Evolutionary conservation across 352 stramenopile species (phyloP).

Genomic region (Phytophthora europaea): DNA sequence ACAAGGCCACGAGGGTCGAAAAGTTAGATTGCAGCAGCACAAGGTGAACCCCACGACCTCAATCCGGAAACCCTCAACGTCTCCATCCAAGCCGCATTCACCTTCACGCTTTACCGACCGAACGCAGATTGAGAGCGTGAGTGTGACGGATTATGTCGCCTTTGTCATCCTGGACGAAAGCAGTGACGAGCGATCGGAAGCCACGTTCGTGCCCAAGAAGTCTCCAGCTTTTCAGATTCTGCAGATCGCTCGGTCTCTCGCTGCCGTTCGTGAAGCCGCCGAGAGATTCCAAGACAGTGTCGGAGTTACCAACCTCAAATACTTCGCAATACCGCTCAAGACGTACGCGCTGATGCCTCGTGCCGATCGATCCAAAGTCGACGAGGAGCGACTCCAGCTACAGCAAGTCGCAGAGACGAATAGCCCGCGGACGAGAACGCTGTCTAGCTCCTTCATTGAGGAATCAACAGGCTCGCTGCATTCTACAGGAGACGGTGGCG

Average conservation of each 20-base stretch:
- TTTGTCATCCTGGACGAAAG: conserved; percentile 30
- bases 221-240: conserved; percentile 49
- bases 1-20: conserved; percentile 9
- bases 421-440: not conserved
- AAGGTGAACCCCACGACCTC: conserved; percentile 5
- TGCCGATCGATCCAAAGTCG: conserved; percentile 19
- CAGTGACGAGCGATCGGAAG: conserved; percentile 9
- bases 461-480: conserved; percentile 22
- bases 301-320: conserved; percentile 9
- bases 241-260: conserved; percentile 10
- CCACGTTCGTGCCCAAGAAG: not conserved
- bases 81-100: conserved; percentile 5
- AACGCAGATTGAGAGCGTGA: conserved; percentile 19
- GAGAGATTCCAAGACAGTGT: conserved; percentile 7
- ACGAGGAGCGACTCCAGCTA: conserved; percentile 48
- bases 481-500: conserved; percentile 2
- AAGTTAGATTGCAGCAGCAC: conserved; percentile 2
- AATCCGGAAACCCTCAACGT: conserved; percentile 6
- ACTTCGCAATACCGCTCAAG: conserved; percentile 47
- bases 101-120: conserved; percentile 16
- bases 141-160: conserved; percentile 45
- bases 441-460: conserved; percentile 9
- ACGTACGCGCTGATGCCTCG: conserved; percentile 56
- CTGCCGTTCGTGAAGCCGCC: conserved; percentile 28
- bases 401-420: conserved; percentile 35